Percentiles rank a stretch among this genome's conserved stretches.
Evolutionary conservation across 2,329 filamentous ascomycete species (phyloP).

Genomic region (Aspergillus ustus): DNA sequence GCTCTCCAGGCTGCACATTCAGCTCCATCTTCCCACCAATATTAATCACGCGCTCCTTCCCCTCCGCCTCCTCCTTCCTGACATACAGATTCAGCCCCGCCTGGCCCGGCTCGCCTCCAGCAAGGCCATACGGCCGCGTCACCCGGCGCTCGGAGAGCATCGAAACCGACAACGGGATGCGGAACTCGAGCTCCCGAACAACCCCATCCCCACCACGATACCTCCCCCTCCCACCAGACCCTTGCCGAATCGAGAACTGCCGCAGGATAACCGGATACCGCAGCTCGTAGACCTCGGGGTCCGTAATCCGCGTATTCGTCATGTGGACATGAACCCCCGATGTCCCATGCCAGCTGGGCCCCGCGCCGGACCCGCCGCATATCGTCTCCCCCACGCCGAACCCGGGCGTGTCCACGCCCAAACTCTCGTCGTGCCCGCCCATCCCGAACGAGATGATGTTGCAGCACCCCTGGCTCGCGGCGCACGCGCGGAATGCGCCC

Average conservation of each 20-base stretch:
- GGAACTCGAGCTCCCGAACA: conserved; percentile 11
- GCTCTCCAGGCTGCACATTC: not conserved
- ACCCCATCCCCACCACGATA: conserved; percentile 45
- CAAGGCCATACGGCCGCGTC: conserved; percentile 1
- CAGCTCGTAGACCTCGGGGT: conserved; percentile 80
- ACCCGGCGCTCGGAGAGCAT: conserved; percentile 3
- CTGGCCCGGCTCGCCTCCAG: not conserved
- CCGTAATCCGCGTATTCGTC: conserved; percentile 87
- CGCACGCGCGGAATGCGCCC: conserved; percentile 77
- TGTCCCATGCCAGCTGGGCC: conserved; percentile 75
- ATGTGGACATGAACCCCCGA: conserved; percentile 82
- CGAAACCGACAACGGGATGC: not conserved
- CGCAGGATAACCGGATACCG: conserved; percentile 77
- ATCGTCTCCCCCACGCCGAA: conserved; percentile 92
- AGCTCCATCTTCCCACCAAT: not conserved
- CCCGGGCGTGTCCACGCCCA: conserved; percentile 64
- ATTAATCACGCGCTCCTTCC: not conserved
- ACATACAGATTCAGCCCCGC: conserved; percentile 6
- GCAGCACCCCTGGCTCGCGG: conserved; percentile 77
- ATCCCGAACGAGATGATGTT: conserved; percentile 82
- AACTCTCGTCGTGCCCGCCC: conserved; percentile 64
- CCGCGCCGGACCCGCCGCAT: conserved; percentile 77
- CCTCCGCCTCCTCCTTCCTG: not conserved
- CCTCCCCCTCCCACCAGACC: conserved; percentile 68
- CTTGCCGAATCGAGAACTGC: conserved; percentile 70